Evolutionary conservation across 495 filamentous ascomycete species (phyloP).

Genomic region (Polyplosphaeria fusca): DNA sequence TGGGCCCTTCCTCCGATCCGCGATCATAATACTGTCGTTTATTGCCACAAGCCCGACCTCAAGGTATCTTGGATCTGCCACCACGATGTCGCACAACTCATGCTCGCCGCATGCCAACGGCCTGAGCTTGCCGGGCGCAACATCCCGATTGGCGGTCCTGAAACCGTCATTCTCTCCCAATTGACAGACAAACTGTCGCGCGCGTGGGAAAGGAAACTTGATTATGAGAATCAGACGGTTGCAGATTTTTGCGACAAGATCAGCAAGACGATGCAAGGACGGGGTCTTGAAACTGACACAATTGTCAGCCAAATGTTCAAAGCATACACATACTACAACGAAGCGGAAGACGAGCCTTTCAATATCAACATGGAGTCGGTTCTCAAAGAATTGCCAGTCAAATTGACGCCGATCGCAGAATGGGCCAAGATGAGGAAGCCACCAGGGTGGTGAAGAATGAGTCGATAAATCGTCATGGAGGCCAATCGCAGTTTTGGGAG

Average conservation of each 20-base stretch:
- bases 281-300: constrained; percentile 17
- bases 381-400: constrained; percentile 12
- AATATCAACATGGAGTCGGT: constrained; percentile 21
- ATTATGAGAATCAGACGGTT: constrained; percentile 28
- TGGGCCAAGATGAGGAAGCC: constrained; percentile 15
- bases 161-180: constrained; percentile 10
- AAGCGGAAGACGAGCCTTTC: constrained; percentile 23
- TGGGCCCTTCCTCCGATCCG: constrained; percentile 26
- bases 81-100: constrained; percentile 27
- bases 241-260: constrained; percentile 32
- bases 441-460: constrained; percentile 15
- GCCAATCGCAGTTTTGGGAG: too few species aligned
- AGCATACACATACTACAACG: constrained; percentile 31
- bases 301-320: constrained; percentile 30
- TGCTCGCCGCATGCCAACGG: constrained; percentile 7
- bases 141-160: constrained; percentile 18
- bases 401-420: constrained; percentile 21
- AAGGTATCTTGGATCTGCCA: constrained; percentile 27
- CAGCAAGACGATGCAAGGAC: constrained; percentile 23
- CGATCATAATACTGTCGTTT: constrained; percentile 20
- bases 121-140: constrained; percentile 22
- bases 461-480: too few species aligned
- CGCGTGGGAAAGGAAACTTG: constrained; percentile 17
- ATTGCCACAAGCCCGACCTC: constrained; percentile 26
- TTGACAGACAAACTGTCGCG: constrained; percentile 12